Percentiles rank a stretch among this genome's conserved stretches.
Conservation (phyloP, 2,329 filamentous ascomycete species). For the Pyrenochaeta sp. region DNA sequence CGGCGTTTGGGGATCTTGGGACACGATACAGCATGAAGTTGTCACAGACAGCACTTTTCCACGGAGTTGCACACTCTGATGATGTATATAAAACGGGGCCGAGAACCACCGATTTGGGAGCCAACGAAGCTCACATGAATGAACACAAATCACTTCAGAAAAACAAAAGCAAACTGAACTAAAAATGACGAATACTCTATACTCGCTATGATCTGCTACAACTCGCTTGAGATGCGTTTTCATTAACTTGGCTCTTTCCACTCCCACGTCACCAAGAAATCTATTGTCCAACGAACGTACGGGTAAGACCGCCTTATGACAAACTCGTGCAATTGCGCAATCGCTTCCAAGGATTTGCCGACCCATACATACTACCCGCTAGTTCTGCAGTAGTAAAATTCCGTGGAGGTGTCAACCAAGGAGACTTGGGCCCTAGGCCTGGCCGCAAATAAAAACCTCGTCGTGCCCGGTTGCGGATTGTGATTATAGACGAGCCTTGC, state of each 20-base stretch:
- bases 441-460: constrained; percentile 19
- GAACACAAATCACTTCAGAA: constrained; percentile 5
- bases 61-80: constrained; percentile 13
- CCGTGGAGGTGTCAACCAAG: constrained; percentile 18
- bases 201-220: neutral
- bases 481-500: neutral
- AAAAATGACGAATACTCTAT: neutral
- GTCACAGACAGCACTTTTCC: constrained; percentile 9
- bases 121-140: constrained; percentile 21
- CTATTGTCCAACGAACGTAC: constrained; percentile 5
- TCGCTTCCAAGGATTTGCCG: constrained; percentile 46
- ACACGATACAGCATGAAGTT: constrained; percentile 19
- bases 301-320: constrained; percentile 18
- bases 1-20: constrained; percentile 47
- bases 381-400: constrained; percentile 26
- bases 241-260: constrained; percentile 4
- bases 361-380: constrained; percentile 36
- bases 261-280: constrained; percentile 16
- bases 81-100: constrained; percentile 24
- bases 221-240: constrained; percentile 3
- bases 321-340: constrained; percentile 51
- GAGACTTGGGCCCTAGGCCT: constrained; percentile 4
- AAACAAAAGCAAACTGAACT: constrained; percentile 1
- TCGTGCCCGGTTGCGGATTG: constrained; percentile 9
- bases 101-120: constrained; percentile 30